Conservation (phyloP, 139 green algal species). For the Auxenochlorella protothecoides region DNA sequence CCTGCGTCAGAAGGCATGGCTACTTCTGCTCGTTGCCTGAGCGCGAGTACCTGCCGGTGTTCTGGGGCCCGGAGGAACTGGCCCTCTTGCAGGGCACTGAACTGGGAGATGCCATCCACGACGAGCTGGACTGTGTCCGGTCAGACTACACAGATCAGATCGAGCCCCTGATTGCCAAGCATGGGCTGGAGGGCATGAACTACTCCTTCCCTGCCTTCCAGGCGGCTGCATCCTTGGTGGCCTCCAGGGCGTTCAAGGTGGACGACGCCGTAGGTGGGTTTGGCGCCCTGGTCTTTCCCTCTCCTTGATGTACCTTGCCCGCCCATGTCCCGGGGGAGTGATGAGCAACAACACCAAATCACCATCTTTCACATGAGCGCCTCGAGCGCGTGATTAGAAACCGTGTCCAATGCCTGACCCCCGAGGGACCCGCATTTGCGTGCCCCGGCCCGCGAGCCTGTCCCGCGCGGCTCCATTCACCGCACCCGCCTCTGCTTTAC, state of each 20-base stretch:
- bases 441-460: background rate
- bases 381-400: no score
- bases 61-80: slow-evolving; percentile 51
- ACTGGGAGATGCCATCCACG: slow-evolving; percentile 15
- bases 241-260: slow-evolving; percentile 67
- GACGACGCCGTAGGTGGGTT: slow-evolving; percentile 57
- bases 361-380: no score
- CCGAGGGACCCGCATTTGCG: background rate
- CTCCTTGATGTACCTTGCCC: no score
- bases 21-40: slow-evolving; percentile 48
- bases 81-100: slow-evolving; percentile 45
- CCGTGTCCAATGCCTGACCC: no score
- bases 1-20: slow-evolving; percentile 27
- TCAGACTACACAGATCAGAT: background rate
- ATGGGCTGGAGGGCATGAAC: background rate
- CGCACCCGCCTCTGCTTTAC: no score
- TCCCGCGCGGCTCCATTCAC: no score
- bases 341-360: no score
- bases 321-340: no score
- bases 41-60: slow-evolving; percentile 56
- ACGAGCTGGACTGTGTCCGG: slow-evolving; percentile 31
- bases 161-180: no score
- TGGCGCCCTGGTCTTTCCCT: background rate
- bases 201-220: slow-evolving; percentile 30
- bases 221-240: slow-evolving; percentile 50